Conservation (phyloP, 306 rosid genomes). For the Aeschynomene evenia region DNA sequence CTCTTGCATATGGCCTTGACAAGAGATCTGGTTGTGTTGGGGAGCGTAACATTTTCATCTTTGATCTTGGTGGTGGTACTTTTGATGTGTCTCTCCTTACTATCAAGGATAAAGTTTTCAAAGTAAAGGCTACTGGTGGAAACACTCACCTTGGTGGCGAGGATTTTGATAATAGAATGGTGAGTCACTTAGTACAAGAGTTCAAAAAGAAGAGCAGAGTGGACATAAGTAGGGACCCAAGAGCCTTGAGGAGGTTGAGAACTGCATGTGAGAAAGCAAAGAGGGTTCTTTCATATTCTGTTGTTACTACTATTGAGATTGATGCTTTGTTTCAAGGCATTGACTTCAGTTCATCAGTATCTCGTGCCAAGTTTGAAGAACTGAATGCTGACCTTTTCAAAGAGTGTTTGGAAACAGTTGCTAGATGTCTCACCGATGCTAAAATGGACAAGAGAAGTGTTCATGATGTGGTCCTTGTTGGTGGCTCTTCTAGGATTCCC, state of each 20-base stretch:
- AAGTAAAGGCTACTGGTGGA: conserved; percentile 10
- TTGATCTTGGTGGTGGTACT: conserved; percentile 37
- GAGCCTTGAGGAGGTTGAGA: conserved; percentile 12
- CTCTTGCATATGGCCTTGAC: conserved; percentile 53
- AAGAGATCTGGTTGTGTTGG: conserved; percentile 32
- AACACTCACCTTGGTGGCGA: conserved; percentile 31
- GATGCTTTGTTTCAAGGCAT: neutral
- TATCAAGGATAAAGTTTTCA: conserved; percentile 24
- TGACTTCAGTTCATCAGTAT: neutral
- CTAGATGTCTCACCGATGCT: conserved; percentile 45
- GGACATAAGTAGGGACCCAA: conserved; percentile 13
- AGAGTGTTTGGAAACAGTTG: conserved; percentile 42
- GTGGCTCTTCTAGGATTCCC: conserved; percentile 59
- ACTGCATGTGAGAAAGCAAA: neutral
- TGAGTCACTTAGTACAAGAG: conserved; percentile 1
- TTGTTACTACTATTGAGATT: neutral
- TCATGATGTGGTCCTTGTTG: conserved; percentile 53
- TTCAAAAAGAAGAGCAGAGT: neutral
- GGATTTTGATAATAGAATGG: conserved; percentile 28
- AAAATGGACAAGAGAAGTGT: conserved; percentile 45
- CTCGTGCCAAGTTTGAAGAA: conserved; percentile 18
- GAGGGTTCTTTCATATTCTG: neutral
- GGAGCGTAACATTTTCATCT: conserved; percentile 31
- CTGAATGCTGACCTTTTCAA: conserved; percentile 24
- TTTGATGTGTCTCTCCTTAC: conserved; percentile 53